Evolutionary conservation across 2,329 filamentous ascomycete genomes (phyloP), one percentile per base, ranked within the genome.

Genomic region (Aspergillus carbonarius): DNA sequence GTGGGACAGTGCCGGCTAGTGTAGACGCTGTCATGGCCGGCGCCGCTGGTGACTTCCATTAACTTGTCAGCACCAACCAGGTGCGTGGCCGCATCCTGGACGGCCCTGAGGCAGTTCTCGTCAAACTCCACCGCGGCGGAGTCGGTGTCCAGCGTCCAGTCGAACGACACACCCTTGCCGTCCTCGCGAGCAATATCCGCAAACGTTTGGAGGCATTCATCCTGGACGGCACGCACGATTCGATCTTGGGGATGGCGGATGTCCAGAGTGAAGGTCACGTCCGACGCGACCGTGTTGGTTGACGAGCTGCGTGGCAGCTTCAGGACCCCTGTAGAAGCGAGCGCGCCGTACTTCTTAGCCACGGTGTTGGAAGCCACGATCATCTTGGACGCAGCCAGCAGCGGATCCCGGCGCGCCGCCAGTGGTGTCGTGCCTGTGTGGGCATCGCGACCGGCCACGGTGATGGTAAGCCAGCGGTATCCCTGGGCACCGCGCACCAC

Each of bases 341-440:
- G 74, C 0, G 84, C 87, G 0, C 76, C 75, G 58, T 85, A 76
- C 23, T 77, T 74, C 4, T 80, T 81, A 0, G 88, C 88, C 3
- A 86, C 78, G 23, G 80, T 80, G 68, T 90, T 85, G 1, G 83
- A 84, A 56, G 85, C 82, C 0, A 86, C 70, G 27, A 91, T 89
- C 77, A 90, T 81, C 60, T 85, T 85, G 0, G 82, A 81, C 1
- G 86, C 84, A 8, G 85, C 82, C 3, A 90, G 81, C 55, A 90
- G 74, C 2, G 88, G 84, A 69, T 91, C 88, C 4, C 83, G 82
- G 8, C 88, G 81, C 35, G 82, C 81, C 17, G 75, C 74, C 30
- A 89, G 81, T 20, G 86, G 85, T 0, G 88, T 91, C 0, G 88
- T 90, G 4, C 88, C 88, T 0, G 88, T 90, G 69, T 91, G 88